Percentiles rank a stretch among this genome's conserved stretches.
Evolutionary conservation across 331 rosid genomes (phyloP).

Genomic region (Stylosanthes scabra): DNA sequence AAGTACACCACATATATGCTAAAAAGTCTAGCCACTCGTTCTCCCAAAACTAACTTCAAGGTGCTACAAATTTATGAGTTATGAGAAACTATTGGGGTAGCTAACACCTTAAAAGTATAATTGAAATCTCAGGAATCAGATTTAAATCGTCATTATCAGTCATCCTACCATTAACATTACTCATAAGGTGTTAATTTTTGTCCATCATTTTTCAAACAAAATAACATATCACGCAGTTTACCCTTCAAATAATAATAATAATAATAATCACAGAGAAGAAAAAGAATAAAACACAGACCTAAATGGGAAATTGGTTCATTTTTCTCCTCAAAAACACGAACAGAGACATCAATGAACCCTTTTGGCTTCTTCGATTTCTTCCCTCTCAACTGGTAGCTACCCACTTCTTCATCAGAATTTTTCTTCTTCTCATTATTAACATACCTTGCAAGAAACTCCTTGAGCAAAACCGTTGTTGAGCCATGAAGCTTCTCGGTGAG

Average conservation of each 20-base stretch:
- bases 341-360: constrained; percentile 76
- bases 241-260: not conserved
- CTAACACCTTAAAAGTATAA: too few species aligned
- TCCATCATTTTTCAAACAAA: not conserved
- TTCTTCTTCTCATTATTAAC: constrained; percentile 5
- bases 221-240: not conserved
- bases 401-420: constrained; percentile 51
- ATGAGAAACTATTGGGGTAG: too few species aligned
- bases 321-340: constrained; percentile 65
- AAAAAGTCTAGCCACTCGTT: too few species aligned
- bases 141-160: too few species aligned
- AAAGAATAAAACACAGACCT: constrained; percentile 41
- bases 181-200: not conserved
- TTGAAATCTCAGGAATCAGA: not conserved
- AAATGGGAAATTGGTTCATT: constrained; percentile 50
- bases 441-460: constrained; percentile 70
- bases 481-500: constrained; percentile 78
- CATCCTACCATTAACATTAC: too few species aligned
- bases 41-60: too few species aligned
- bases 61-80: too few species aligned
- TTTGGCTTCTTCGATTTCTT: constrained; percentile 68
- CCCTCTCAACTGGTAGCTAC: constrained; percentile 81
- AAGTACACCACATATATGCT: too few species aligned
- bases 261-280: too few species aligned
- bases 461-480: constrained; percentile 67